Conservation (phyloP, 139 green algal genomes). For the Haematococcus lacustris region DNA sequence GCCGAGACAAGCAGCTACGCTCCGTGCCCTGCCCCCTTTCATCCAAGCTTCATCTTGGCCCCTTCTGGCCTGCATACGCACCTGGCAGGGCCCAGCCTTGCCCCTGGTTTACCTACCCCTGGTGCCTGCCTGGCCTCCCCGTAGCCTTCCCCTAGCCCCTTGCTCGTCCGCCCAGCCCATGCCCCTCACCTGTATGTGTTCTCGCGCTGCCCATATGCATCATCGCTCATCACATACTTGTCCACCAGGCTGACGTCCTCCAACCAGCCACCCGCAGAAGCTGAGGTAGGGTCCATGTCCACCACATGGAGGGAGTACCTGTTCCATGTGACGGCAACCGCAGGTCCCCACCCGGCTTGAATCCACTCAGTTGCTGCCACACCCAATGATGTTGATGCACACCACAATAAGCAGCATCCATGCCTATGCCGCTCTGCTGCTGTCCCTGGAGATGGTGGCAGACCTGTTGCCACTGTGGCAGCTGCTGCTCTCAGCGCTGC, state of each 20-base stretch:
- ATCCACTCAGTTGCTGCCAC: background rate
- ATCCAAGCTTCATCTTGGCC: too few species aligned
- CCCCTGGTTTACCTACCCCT: too few species aligned
- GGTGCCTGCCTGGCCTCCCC: too few species aligned
- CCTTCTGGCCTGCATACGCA: too few species aligned
- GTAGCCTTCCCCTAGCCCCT: too few species aligned
- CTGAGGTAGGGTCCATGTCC: slow-evolving; percentile 81
- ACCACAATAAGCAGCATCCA: background rate
- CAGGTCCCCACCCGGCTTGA: too few species aligned
- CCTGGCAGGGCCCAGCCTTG: too few species aligned
- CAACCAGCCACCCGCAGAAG: slow-evolving; percentile 83
- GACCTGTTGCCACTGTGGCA: too few species aligned
- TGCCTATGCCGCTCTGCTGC: background rate
- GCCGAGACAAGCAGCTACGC: too few species aligned
- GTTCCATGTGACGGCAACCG: slow-evolving; percentile 10
- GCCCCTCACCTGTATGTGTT: slow-evolving; percentile 72
- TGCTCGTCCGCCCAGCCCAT: background rate
- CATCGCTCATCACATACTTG: slow-evolving; percentile 97
- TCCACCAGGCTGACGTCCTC: slow-evolving; percentile 92
- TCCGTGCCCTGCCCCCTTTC: too few species aligned
- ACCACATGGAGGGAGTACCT: slow-evolving; percentile 80
- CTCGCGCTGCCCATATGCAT: slow-evolving; percentile 83
- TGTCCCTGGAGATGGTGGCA: too few species aligned
- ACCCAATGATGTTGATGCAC: background rate
- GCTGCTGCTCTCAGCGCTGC: too few species aligned